These are phyloP conservation scores for Berkeleyomyces basicola DNA, from an alignment of 2,329 filamentous ascomycete genomes.

Conservation along the genomic window DNA sequence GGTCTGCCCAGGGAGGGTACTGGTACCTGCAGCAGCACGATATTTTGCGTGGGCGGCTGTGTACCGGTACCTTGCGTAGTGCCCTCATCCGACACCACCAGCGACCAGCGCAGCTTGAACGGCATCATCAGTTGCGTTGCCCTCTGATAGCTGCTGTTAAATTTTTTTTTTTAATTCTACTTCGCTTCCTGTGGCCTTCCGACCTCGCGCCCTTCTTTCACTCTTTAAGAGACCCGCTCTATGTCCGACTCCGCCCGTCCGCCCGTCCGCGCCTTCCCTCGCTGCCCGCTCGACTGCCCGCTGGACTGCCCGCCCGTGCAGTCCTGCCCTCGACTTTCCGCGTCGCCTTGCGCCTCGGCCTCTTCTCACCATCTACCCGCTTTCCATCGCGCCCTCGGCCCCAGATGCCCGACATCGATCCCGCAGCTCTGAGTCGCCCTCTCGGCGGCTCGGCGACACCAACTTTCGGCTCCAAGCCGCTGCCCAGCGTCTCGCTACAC, in stretches of 20 bases:
- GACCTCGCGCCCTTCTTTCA: no score
- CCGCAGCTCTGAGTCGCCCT: constrained; percentile 49
- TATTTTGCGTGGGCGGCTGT: neutral
- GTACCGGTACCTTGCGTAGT: neutral
- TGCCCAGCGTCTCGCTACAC: constrained; percentile 24
- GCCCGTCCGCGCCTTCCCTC: neutral
- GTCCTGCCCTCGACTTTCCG: neutral
- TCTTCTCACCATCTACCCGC: constrained; percentile 13
- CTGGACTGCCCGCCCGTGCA: no score
- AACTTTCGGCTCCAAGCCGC: constrained; percentile 27
- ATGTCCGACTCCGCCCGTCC: neutral
- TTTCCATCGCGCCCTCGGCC: constrained; percentile 9
- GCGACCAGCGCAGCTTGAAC: neutral
- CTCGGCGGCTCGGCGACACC: constrained; percentile 28
- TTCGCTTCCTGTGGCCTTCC: no score
- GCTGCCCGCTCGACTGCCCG: no score
- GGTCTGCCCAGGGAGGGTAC: neutral
- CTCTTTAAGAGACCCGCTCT: no score
- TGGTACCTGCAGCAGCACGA: neutral
- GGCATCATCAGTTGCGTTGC: neutral
- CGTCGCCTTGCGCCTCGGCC: neutral
- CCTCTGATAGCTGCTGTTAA: no score
- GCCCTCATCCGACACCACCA: neutral
- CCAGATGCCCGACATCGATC: constrained; percentile 53
- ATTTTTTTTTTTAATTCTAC: no score